Evolutionary conservation across 2,329 filamentous ascomycete genomes (phyloP).

Genomic region (Exophiala sp.): DNA sequence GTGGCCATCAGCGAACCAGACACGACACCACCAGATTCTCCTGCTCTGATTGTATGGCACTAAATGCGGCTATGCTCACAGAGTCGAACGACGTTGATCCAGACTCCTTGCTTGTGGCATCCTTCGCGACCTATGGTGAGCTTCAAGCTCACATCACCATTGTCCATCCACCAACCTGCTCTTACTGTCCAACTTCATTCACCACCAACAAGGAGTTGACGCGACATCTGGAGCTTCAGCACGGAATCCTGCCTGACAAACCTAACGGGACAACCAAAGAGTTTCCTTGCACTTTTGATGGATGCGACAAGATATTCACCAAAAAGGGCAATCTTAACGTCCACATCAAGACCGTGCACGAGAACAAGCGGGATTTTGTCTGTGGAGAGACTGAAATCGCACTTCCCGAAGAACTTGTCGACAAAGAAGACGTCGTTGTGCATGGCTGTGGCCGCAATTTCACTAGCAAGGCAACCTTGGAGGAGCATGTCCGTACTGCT

Average conservation of each 20-base stretch:
- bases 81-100: constrained; percentile 30
- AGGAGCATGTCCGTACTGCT: constrained; percentile 78
- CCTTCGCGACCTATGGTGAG: constrained; percentile 69
- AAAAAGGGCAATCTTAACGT: constrained; percentile 77
- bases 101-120: constrained; percentile 38
- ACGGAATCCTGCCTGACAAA: constrained; percentile 50
- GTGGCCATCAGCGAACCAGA: constrained; percentile 65
- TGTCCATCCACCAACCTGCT: constrained; percentile 69
- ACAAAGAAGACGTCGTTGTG: constrained; percentile 54
- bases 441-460: constrained; percentile 74
- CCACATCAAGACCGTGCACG: constrained; percentile 74
- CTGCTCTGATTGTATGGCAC: constrained; percentile 67
- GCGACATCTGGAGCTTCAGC: constrained; percentile 73
- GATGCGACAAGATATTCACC: constrained; percentile 74
- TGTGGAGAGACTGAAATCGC: constrained; percentile 68
- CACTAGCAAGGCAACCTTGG: constrained; percentile 71
- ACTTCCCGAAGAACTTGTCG: constrained; percentile 54
- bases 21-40: constrained; percentile 70
- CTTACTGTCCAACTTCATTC: constrained; percentile 68
- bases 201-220: constrained; percentile 65
- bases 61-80: constrained; percentile 34
- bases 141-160: constrained; percentile 70
- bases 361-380: constrained; percentile 69
- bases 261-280: constrained; percentile 47
- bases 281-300: constrained; percentile 59